Evolutionary conservation across 2,329 filamentous ascomycete species (phyloP).

Genomic region (Colletotrichum sp.): DNA sequence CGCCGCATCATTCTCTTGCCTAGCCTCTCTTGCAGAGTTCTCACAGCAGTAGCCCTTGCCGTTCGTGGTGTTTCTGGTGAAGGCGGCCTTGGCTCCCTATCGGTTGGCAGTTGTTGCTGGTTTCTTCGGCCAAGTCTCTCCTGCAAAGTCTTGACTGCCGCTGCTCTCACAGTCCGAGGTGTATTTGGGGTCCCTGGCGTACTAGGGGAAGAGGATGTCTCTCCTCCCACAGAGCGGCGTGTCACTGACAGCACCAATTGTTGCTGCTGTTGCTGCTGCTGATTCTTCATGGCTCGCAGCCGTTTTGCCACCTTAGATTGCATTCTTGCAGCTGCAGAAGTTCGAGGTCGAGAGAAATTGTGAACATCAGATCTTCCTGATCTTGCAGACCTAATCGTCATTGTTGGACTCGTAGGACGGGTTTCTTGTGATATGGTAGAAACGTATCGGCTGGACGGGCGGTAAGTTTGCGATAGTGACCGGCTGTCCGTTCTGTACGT

Average conservation of each 20-base stretch:
- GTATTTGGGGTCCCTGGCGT: not conserved
- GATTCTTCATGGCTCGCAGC: not conserved
- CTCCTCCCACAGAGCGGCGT: not conserved
- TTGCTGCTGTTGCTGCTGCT: not conserved
- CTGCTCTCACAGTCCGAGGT: not conserved
- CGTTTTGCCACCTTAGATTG: constrained; percentile 4
- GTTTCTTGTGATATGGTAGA: not conserved
- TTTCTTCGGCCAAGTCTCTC: constrained; percentile 1
- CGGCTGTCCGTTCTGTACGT: not conserved
- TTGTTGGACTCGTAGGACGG: not conserved
- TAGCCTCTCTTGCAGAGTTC: not conserved
- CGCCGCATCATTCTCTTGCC: constrained; percentile 7
- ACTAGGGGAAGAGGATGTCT: not conserved
- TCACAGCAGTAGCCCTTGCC: not conserved
- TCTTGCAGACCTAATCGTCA: not conserved
- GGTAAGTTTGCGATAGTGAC: not conserved
- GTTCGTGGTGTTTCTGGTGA: not conserved
- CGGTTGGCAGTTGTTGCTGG: not conserved
- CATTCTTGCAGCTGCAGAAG: constrained; percentile 13
- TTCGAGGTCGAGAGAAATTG: constrained; percentile 15
- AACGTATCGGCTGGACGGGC: not conserved
- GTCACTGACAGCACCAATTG: not conserved
- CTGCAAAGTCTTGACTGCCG: not conserved
- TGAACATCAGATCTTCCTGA: not conserved
- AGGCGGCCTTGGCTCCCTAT: not conserved